These are phyloP conservation scores for Suhomyces sp. DNA, from an alignment of 805 yeast genomes.

Conservation along the genomic window DNA sequence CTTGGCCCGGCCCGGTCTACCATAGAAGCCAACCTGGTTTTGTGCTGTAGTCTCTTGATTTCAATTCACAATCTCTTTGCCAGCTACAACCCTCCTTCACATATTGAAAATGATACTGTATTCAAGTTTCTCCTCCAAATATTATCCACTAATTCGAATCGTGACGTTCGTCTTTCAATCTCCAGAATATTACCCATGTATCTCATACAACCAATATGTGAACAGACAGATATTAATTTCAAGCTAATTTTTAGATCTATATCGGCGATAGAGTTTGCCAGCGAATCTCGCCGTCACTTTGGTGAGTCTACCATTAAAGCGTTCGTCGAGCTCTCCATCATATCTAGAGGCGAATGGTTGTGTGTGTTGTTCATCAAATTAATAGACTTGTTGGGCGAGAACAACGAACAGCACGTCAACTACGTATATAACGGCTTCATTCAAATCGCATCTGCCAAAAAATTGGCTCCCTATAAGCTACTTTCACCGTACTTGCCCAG, in stretches of 20 bases:
- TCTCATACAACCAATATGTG: slow-evolving; percentile 35
- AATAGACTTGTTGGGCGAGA: slow-evolving; percentile 62
- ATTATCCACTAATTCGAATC: slow-evolving; percentile 36
- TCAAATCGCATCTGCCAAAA: slow-evolving; percentile 53
- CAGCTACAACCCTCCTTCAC: slow-evolving; percentile 49
- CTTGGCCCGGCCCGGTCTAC: slow-evolving; percentile 3
- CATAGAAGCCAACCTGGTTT: slow-evolving; percentile 19
- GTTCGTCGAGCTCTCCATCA: slow-evolving; percentile 63
- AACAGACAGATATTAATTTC: slow-evolving; percentile 41
- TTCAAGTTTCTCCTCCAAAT: slow-evolving; percentile 43
- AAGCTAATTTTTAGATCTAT: slow-evolving; percentile 42
- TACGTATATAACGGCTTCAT: slow-evolving; percentile 65
- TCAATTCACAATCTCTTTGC: slow-evolving; percentile 49
- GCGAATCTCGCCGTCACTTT: slow-evolving; percentile 32
- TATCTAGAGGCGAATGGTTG: slow-evolving; percentile 64
- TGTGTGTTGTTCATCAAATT: slow-evolving; percentile 64
- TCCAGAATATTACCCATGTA: slow-evolving; percentile 54
- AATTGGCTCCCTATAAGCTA: slow-evolving; percentile 72
- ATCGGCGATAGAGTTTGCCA: slow-evolving; percentile 38
- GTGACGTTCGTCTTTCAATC: slow-evolving; percentile 57
- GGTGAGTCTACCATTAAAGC: slow-evolving; percentile 59
- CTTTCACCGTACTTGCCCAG: slow-evolving; percentile 77
- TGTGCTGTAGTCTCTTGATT: slow-evolving; percentile 44
- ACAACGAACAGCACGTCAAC: slow-evolving; percentile 62
- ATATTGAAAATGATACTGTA: slow-evolving; percentile 20